Evolutionary conservation across 1,284 basidiomycete genomes (phyloP), one percentile per base, ranked within the genome.

Genomic region (Albatrellus sp.): DNA sequence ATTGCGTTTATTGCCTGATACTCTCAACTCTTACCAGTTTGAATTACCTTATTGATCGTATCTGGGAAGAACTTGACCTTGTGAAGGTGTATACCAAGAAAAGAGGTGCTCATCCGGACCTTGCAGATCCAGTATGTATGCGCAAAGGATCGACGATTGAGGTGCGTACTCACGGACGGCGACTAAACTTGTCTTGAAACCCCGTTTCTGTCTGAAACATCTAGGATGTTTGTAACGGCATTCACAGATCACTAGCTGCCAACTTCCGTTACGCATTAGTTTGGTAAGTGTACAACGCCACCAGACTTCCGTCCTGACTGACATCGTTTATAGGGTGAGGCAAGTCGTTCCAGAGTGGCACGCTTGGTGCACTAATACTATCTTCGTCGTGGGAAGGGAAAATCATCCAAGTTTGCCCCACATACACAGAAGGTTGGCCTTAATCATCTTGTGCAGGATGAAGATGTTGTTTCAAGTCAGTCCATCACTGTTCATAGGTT

Each of bases 71-170:
- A 50, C 72, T 93, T 14, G 70, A 73, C 33, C 74, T 93, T 14
- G 90, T 93, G 43, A 92, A 91, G 62, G 80, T 97, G 45, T 98
- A 97, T 64, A 97, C 93, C 2, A 98, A 97, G 66, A 93, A 93
- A 62, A 76, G 94, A 40, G 94, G 93, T n/a, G 87, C 73, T 30
- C 86, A 87, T 53, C 91, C 94, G 2, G 94, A 98, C 60, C 65
- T 98, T 14, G 65, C 71, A 1, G 94, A 98, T 63, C 94, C 94
- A n/a, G 80, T 98, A 41, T 93, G 92, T 59, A 65, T 97, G 52
- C 74, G 93, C 44, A 86, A 79, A 56, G 94, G 93, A 1, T 90
- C 93, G 1, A 93, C 90, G 0, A 86, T 98, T 48, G 94, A 97
- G 71, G 88, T 86, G 24, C 50, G 42, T 37, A n/a, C 17, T 20